A percentile compares a stretch with the other conserved stretches of the same genome.
phyloP scores from a whole-genome alignment of 2,329 filamentous ascomycete species.

The Pseudocercospora pini-densiflorae region DNA sequence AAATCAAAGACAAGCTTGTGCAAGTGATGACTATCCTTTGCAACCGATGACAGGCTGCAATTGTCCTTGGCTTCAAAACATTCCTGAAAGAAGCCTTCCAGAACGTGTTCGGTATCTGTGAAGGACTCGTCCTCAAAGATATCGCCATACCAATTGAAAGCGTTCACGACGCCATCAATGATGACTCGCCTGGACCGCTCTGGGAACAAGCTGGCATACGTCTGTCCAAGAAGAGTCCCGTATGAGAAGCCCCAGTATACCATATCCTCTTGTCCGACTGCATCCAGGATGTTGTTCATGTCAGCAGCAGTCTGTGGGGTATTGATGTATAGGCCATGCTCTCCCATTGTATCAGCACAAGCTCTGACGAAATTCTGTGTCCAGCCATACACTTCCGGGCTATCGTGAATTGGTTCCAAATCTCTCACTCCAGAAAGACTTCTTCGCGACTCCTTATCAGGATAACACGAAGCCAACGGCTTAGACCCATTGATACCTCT shows the following conservation, averaged over 20 bases:
- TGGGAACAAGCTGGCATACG: slow-evolving; percentile 52
- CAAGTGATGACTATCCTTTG: slow-evolving; percentile 21
- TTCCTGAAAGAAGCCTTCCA: slow-evolving; percentile 58
- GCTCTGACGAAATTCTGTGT: slow-evolving; percentile 28
- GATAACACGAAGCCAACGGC: slow-evolving; percentile 27
- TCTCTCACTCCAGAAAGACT: slow-evolving; percentile 19
- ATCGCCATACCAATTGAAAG: slow-evolving; percentile 52
- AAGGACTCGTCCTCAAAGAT: slow-evolving; percentile 55
- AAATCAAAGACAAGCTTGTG: slow-evolving; percentile 25
- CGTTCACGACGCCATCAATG: slow-evolving; percentile 49
- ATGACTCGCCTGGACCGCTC: slow-evolving; percentile 49
- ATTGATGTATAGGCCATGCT: slow-evolving; percentile 31
- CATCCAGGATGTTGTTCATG: slow-evolving; percentile 32
- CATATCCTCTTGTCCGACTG: slow-evolving; percentile 35
- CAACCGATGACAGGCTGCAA: slow-evolving; percentile 25
- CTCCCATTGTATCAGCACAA: slow-evolving; percentile 27
- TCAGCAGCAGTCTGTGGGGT: slow-evolving; percentile 31
- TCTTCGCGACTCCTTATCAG: slow-evolving; percentile 19
- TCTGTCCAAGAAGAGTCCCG: slow-evolving; percentile 52
- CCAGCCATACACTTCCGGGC: slow-evolving; percentile 28
- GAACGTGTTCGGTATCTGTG: slow-evolving; percentile 60
- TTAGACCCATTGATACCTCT: slow-evolving; percentile 29
- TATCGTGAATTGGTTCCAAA: slow-evolving; percentile 27
- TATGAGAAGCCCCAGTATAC: slow-evolving; percentile 52
- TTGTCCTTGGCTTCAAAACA: slow-evolving; percentile 56